Conservation (phyloP, 805 yeast species). For the Starmerella vaccinii region DNA sequence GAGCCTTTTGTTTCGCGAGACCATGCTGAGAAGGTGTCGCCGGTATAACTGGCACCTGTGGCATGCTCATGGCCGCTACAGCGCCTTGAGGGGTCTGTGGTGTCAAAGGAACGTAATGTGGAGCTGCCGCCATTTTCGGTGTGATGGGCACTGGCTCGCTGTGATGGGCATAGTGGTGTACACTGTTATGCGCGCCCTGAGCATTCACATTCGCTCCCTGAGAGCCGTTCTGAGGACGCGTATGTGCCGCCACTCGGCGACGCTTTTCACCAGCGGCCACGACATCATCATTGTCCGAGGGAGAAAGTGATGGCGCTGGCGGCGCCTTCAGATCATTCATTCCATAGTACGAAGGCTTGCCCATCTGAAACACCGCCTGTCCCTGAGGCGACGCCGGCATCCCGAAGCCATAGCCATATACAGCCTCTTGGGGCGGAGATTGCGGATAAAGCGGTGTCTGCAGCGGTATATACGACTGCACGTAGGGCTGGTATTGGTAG, state of each 20-base stretch:
- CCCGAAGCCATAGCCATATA: slow-evolving; percentile 2
- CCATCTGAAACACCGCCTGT: not conserved
- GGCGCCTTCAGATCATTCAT: slow-evolving; percentile 8
- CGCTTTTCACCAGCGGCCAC: slow-evolving; percentile 17
- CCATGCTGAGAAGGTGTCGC: not conserved
- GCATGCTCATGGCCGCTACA: not conserved
- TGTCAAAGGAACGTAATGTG: slow-evolving; percentile 7
- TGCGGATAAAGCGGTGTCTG: slow-evolving; percentile 13
- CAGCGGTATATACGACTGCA: slow-evolving; percentile 1
- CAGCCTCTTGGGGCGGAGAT: slow-evolving; percentile 18
- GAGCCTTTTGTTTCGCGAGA: not conserved
- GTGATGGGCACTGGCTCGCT: slow-evolving; percentile 1
- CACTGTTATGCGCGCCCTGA: not conserved
- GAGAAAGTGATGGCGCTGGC: not conserved
- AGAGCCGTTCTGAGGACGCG: not conserved
- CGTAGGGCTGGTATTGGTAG: not conserved
- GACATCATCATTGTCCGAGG: not conserved
- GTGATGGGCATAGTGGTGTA: not conserved
- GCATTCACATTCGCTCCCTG: not conserved
- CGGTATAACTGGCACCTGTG: not conserved
- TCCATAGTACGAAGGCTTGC: not conserved
- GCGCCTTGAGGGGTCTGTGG: slow-evolving; percentile 15
- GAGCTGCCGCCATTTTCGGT: not conserved
- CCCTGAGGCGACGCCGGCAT: slow-evolving; percentile 5
- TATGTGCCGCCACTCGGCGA: slow-evolving; percentile 8